Evolutionary conservation across 169 alveolate genomes (phyloP).

Genomic region (Theileria equi): DNA sequence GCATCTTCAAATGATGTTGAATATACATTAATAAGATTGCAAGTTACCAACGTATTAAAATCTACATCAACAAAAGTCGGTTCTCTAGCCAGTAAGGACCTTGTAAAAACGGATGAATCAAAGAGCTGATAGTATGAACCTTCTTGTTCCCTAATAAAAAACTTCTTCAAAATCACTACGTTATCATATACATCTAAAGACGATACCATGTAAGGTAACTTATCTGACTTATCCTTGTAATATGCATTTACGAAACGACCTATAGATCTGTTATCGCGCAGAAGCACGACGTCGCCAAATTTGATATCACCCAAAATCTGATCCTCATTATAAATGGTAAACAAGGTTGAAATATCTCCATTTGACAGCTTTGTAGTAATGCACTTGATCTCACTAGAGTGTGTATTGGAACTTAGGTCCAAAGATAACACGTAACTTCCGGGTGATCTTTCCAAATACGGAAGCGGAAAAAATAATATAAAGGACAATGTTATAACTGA

Average conservation of each 20-base stretch:
- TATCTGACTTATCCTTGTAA: neutral
- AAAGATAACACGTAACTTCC: neutral
- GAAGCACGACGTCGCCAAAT: slow-evolving; percentile 6
- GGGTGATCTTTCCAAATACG: neutral
- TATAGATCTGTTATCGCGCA: neutral
- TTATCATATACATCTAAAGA: slow-evolving; percentile 1
- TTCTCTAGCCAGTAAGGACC: neutral
- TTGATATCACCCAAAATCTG: slow-evolving; percentile 7
- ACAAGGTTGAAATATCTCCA: neutral
- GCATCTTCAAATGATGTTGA: neutral
- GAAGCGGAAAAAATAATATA: neutral
- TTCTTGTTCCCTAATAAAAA: neutral
- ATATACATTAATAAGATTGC: neutral
- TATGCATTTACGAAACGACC: slow-evolving; percentile 10
- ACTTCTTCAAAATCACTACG: slow-evolving; percentile 7
- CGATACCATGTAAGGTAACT: neutral
- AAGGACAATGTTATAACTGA: neutral
- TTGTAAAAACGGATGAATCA: neutral
- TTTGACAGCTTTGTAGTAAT: slow-evolving; percentile 1
- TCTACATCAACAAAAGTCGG: neutral
- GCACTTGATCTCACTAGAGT: slow-evolving; percentile 7
- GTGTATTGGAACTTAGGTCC: neutral
- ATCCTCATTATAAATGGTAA: slow-evolving; percentile 4
- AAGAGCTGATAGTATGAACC: neutral
- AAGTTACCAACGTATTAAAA: neutral